Conservation (phyloP, 148 eudicot genomes). For the Heliamphora exappendiculata region DNA sequence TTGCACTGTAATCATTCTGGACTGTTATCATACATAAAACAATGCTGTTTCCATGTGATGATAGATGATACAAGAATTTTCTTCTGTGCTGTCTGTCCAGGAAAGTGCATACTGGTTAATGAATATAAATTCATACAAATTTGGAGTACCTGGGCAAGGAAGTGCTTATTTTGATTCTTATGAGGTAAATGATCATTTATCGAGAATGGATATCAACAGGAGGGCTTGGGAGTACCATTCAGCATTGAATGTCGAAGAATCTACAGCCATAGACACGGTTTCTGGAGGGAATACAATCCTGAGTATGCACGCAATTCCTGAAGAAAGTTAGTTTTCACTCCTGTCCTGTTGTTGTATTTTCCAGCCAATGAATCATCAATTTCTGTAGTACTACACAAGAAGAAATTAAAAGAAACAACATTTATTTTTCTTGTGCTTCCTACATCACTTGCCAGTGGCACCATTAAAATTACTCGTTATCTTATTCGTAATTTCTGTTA, state of each 20-base stretch:
- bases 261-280: conserved; percentile 28
- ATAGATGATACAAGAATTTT: background rate
- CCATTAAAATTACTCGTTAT: background rate
- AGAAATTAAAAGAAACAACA: background rate
- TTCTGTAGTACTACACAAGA: background rate
- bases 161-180: conserved; percentile 49
- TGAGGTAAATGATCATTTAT: conserved; percentile 31
- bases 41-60: background rate
- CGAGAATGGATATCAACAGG: conserved; percentile 43
- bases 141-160: conserved; percentile 39
- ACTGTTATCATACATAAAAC: background rate
- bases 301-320: conserved; percentile 37
- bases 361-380: background rate
- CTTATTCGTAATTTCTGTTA: background rate
- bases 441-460: background rate
- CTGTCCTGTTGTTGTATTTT: conserved; percentile 5
- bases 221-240: conserved; percentile 67
- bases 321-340: conserved; percentile 51
- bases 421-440: background rate
- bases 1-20: background rate
- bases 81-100: conserved; percentile 26
- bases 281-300: conserved; percentile 40
- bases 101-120: conserved; percentile 57
- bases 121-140: conserved; percentile 53
- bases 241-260: conserved; percentile 38